Base-by-base conservation (phyloP, 352 stramenopile genomes). In the Peronosclerospora sorghi region DNA sequence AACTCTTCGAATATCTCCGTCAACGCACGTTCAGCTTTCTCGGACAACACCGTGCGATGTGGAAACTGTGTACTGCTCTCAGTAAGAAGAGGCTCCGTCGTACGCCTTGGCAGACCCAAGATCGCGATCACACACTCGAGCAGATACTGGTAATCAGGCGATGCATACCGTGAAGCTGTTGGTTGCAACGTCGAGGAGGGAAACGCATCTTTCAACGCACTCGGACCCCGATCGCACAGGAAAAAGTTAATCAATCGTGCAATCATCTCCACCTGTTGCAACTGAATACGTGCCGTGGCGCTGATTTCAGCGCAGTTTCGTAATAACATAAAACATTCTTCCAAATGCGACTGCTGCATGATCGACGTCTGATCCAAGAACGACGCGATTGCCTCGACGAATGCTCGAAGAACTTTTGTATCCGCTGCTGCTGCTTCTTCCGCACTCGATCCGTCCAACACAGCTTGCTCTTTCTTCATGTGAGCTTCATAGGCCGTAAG, bases 41-140 rank as follows among this genome's bases (percentile, higher is more conserved):
- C 73, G 0, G 75, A 86, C 34, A 88, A 38, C 21, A 65, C 68
- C 7, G 77, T 73, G 14, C 73, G 75, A 45, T 86, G 73, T 1
- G 75, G 68, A 48, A 83, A 87, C 39, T 85, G 73, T 0, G 67
- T 60, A 37, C 66, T 87, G 23, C 45, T 78, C 28, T 88, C 76
- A 2, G 60, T 71, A 9, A 91, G 51, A 20, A 88, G 44, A 7
- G 78, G 72, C 49, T 90, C 78, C 0, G 68, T 68, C 6, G 56
- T 66, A 5, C 73, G 70, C 10, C 71, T 63, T 24, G 68, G 75
- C 35, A 93, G 51, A 6, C 84, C 84, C 8, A 95, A 48, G 30
- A 95, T 82, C 17, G 77, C 69, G 13, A 85, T 83, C 51, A 95
- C 80, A 27, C 81, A 79, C 59, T 95, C 85, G 3, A 95, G 55